These are phyloP conservation scores for Fusarium chuoi DNA, from an alignment of 2,329 filamentous ascomycete species.

Conservation along the genomic window DNA sequence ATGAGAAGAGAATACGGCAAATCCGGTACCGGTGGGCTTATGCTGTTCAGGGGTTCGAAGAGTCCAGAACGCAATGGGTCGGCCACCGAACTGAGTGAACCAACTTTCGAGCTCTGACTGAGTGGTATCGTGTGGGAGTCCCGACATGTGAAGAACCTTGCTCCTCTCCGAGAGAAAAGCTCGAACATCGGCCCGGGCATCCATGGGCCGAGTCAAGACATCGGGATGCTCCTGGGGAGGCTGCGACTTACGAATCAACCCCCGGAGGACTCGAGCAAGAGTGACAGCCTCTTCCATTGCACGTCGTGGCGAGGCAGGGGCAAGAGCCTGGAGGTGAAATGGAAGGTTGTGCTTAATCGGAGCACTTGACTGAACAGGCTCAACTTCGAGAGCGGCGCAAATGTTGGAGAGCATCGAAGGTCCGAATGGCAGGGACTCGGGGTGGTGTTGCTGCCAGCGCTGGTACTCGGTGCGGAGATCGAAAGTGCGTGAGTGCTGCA, in stretches of 20 bases:
- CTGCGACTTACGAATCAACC: conserved; percentile 95
- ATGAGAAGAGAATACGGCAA: conserved; percentile 98
- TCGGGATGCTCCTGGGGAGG: conserved; percentile 93
- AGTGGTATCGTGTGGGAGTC: conserved; percentile 95
- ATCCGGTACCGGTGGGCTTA: conserved; percentile 98
- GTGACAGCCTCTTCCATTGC: conserved; percentile 99
- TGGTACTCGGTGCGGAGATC: conserved; percentile 98
- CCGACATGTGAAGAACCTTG: conserved; percentile 98
- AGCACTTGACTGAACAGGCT: conserved; percentile 95
- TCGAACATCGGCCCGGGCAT: conserved; percentile 93
- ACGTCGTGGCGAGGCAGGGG: conserved; percentile 92
- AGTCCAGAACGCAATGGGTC: conserved; percentile 99
- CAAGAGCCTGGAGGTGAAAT: conserved; percentile 95
- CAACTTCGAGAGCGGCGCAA: conserved; percentile 96
- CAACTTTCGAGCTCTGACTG: conserved; percentile 99
- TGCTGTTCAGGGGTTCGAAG: conserved; percentile 97
- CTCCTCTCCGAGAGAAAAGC: conserved; percentile 96
- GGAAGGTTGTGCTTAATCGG: conserved; percentile 99
- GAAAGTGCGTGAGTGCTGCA: conserved; percentile 97
- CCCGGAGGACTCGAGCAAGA: conserved; percentile 88
- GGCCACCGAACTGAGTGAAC: conserved; percentile 98
- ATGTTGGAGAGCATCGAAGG: conserved; percentile 97
- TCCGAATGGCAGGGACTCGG: conserved; percentile 95
- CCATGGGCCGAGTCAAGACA: conserved; percentile 93
- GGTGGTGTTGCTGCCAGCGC: conserved; percentile 97